These are phyloP conservation scores for Trichosanthes cucumerina DNA, from an alignment of 306 rosid genomes.

Conservation along the genomic window DNA sequence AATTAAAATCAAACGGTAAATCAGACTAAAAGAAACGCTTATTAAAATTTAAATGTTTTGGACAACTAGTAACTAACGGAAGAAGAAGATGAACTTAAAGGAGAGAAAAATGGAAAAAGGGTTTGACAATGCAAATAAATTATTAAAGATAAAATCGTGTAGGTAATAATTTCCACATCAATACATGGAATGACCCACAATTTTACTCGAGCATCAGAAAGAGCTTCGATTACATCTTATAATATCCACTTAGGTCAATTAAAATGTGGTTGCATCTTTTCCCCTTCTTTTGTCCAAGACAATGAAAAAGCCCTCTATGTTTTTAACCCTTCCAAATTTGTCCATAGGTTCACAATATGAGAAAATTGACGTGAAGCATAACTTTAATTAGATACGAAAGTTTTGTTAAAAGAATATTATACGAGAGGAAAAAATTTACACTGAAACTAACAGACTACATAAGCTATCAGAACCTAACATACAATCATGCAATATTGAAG, in stretches of 20 bases:
- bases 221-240: neutral
- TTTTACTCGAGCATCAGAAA: neutral
- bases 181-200: neutral
- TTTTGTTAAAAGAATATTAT: neutral
- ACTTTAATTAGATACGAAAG: neutral
- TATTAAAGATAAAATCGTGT: neutral
- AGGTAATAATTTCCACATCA: neutral
- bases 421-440: neutral
- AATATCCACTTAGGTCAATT: constrained; percentile 5
- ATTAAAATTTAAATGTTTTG: neutral
- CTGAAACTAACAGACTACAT: neutral
- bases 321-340: neutral
- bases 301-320: neutral
- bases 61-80: neutral
- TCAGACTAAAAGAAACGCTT: neutral
- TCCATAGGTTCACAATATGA: neutral
- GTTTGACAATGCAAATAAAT: neutral
- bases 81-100: neutral
- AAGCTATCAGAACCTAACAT: neutral
- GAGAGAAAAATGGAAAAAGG: neutral
- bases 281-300: neutral
- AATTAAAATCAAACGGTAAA: neutral
- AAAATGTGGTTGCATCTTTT: neutral
- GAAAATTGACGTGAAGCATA: neutral
- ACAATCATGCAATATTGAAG: neutral